phyloP scores from a whole-genome alignment of 305 asterid genomes.

The Fraxinus floribunda region DNA sequence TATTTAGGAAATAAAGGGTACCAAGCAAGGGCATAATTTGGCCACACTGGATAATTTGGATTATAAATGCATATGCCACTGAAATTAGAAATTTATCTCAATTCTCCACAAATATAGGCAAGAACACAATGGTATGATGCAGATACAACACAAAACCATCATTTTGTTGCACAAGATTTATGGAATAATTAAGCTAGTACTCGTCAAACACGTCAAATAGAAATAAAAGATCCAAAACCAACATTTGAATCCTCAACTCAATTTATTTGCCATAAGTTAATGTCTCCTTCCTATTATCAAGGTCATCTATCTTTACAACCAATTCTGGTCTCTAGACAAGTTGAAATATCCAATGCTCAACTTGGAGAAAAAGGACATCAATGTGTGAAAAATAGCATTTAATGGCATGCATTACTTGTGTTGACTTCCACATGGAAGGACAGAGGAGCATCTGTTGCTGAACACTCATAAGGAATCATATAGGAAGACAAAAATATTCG shows the following conservation, averaged over 20 bases:
- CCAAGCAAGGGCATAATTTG: not conserved
- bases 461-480: not conserved
- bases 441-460: not conserved
- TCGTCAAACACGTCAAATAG: not conserved
- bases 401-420: not conserved
- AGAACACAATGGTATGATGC: not conserved
- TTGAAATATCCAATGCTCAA: no score
- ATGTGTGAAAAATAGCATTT: not conserved
- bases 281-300: no score
- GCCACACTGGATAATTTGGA: not conserved
- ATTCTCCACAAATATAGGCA: not conserved
- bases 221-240: not conserved
- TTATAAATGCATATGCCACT: not conserved
- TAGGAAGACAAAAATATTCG: not conserved
- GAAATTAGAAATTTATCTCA: not conserved
- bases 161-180: not conserved
- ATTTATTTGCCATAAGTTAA: not conserved
- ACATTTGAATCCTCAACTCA: not conserved
- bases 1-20: no score
- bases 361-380: not conserved
- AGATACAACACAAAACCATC: not conserved
- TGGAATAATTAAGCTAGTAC: not conserved
- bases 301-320: no score
- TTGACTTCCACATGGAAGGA: not conserved
- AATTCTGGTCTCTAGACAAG: no score